These are phyloP conservation scores for Penicillium longicatenatum DNA, from an alignment of 495 filamentous ascomycete genomes.

Conservation along the genomic window DNA sequence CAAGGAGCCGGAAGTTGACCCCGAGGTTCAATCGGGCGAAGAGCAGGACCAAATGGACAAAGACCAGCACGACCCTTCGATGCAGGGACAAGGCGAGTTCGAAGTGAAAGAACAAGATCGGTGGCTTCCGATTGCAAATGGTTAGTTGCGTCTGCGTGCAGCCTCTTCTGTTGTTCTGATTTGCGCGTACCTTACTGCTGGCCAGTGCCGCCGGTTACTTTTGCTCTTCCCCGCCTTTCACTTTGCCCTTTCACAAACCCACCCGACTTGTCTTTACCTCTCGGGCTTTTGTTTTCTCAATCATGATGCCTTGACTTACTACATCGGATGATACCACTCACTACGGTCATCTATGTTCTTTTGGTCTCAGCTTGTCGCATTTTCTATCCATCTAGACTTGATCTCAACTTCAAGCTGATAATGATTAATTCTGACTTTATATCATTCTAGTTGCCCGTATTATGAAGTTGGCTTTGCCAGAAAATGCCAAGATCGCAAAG, in stretches of 20 bases:
- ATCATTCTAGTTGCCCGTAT: conserved; percentile 94
- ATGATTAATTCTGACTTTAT: conserved; percentile 73
- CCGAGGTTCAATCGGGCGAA: conserved; percentile 89
- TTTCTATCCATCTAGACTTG: background rate
- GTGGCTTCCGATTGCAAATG: conserved; percentile 99
- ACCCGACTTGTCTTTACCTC: background rate
- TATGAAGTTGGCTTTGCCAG: conserved; percentile 95
- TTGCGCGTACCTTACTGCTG: conserved; percentile 60
- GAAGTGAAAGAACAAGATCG: conserved; percentile 99
- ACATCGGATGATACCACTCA: background rate
- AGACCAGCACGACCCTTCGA: conserved; percentile 64
- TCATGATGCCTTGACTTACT: background rate
- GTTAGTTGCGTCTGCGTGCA: conserved; percentile 72
- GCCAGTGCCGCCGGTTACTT: conserved; percentile 29
- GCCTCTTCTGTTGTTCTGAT: conserved; percentile 53
- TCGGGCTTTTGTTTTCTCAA: background rate
- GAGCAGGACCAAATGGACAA: conserved; percentile 76
- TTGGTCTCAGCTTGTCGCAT: background rate
- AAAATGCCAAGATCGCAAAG: conserved; percentile 99
- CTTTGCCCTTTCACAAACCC: background rate
- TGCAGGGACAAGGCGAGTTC: conserved; percentile 76
- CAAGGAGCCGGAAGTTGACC: conserved; percentile 86
- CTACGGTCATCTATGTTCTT: background rate
- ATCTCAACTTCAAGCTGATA: background rate
- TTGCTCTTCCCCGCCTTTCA: conserved; percentile 23